Evolutionary conservation across 305 asterid genomes (phyloP), one percentile per base, ranked within the genome.

Genomic region (Fraxinus sp.): DNA sequence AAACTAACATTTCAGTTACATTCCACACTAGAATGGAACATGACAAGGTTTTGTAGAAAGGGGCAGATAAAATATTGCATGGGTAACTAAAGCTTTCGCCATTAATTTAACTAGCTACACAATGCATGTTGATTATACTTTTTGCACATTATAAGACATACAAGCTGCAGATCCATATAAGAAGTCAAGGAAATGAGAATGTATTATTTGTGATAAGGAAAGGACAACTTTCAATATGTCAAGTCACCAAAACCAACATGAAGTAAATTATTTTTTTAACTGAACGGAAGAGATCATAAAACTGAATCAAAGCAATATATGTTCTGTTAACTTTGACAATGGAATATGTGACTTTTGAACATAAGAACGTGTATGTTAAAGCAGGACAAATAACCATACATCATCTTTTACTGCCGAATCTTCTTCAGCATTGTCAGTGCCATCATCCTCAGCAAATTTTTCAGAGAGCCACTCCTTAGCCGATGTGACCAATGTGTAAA

Each of bases 381-480:
- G 32, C 14, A 64, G 71, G 66, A 46, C 62, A 76, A 79, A 20
- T 41, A 62, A 33, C 10, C 75, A 83, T 83, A 94, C 98, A 87
- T 97, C 99, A 75, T 93, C 98, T 90, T 94, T 97, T 70, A 92
- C 85, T 11, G 84, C 92, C 85, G 82, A 93, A 68, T 82, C 97
- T 22, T 89, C 97, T 41, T 71, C 91, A 72, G 75, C 90, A 87
- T 80, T 88, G 30, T 89, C 97, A 52, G 68, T 82, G 64, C 78
- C 96, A 81, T 44, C 90, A 66, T 92, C 96, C 85, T 92, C 88
- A 80, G 98, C 88, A 90, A 89, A 97, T 82, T 91, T 91, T 87
- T 97, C 99, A 82, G 95, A 90, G 44, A 97, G 95, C 99, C 98
- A 97, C 57, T 97, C 99, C 91, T 93, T 89, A 66, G 99, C 98